These are phyloP conservation scores for Aspergillus coremiiformis DNA, from an alignment of 495 filamentous ascomycete species.

Conservation along the genomic window DNA sequence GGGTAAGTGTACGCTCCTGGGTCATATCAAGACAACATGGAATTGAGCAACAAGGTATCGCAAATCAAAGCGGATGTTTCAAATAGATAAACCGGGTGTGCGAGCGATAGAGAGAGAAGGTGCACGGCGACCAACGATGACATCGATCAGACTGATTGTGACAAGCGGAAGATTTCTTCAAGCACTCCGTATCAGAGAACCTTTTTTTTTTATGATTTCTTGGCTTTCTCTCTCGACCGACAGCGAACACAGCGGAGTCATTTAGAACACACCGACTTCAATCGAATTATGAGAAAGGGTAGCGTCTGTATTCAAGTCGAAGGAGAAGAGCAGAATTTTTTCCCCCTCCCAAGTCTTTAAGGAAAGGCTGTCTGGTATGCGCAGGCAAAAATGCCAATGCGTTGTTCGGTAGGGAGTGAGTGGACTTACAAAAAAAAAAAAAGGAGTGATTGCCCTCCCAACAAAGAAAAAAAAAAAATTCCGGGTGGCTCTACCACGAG, in stretches of 20 bases:
- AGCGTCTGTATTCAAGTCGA: constrained; percentile 4
- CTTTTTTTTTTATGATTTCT: constrained; percentile 6
- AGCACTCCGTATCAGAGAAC: constrained; percentile 5
- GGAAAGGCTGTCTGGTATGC: neutral
- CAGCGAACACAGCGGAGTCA: neutral
- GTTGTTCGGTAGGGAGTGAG: constrained; percentile 2
- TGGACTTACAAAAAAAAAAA: constrained; percentile 26
- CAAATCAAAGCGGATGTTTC: neutral
- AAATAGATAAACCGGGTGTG: constrained; percentile 4
- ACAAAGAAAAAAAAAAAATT: constrained; percentile 5
- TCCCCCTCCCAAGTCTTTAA: constrained; percentile 8
- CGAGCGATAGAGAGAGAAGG: constrained; percentile 5
- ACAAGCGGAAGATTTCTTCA: constrained; percentile 4
- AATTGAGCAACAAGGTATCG: constrained; percentile 1
- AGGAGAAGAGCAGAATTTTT: neutral
- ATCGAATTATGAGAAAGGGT: constrained; percentile 1
- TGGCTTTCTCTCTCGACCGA: constrained; percentile 1
- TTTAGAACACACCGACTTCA: neutral
- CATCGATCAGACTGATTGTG: constrained; percentile 10
- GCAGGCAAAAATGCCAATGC: constrained; percentile 1
- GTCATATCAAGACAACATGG: constrained; percentile 7
- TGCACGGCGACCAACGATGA: constrained; percentile 13
- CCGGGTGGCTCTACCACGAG: constrained; percentile 29
- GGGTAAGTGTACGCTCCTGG: constrained; percentile 13
- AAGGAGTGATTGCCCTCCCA: constrained; percentile 19